phyloP scores from a whole-genome alignment of 2,329 filamentous ascomycete species.

The Huntiella abstrusa region DNA sequence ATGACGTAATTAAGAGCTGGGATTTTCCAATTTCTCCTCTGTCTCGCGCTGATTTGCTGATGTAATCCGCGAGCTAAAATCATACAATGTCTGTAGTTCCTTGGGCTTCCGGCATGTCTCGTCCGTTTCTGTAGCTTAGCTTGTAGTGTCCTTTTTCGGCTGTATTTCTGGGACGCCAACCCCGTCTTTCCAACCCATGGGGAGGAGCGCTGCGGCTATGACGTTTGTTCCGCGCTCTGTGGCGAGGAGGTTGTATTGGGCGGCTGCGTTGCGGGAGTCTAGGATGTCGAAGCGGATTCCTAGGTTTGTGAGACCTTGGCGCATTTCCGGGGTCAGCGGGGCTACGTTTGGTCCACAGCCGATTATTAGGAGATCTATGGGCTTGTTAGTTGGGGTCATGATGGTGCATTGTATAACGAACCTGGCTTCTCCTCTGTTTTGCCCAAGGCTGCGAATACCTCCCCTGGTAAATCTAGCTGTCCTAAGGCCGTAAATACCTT shows the following conservation, averaged over 20 bases:
- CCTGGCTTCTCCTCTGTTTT: slow-evolving; percentile 77
- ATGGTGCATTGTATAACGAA: slow-evolving; percentile 23
- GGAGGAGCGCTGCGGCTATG: slow-evolving; percentile 74
- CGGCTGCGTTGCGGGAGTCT: slow-evolving; percentile 83
- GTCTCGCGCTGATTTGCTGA: background rate
- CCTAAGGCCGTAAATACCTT: slow-evolving; percentile 54
- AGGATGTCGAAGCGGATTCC: slow-evolving; percentile 76
- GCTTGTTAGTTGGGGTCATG: slow-evolving; percentile 5
- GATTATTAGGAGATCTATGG: slow-evolving; percentile 66
- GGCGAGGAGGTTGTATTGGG: slow-evolving; percentile 88
- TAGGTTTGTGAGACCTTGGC: slow-evolving; percentile 50
- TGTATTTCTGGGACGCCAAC: slow-evolving; percentile 19
- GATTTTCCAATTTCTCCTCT: no score
- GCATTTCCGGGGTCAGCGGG: slow-evolving; percentile 58
- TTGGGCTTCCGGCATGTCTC: no score
- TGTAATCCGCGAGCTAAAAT: background rate
- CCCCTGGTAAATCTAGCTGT: slow-evolving; percentile 56
- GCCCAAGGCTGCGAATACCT: slow-evolving; percentile 56
- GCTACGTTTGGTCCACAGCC: slow-evolving; percentile 61
- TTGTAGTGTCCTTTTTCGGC: no score
- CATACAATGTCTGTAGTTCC: background rate
- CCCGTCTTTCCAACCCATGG: slow-evolving; percentile 60
- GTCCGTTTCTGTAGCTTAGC: no score
- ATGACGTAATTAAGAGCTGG: no score
- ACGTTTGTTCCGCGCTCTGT: slow-evolving; percentile 76